Percentiles rank a stretch among this genome's conserved stretches.
phyloP scores from a whole-genome alignment of 1,139 yeast species.

The Suhomyces coccinellae region DNA sequence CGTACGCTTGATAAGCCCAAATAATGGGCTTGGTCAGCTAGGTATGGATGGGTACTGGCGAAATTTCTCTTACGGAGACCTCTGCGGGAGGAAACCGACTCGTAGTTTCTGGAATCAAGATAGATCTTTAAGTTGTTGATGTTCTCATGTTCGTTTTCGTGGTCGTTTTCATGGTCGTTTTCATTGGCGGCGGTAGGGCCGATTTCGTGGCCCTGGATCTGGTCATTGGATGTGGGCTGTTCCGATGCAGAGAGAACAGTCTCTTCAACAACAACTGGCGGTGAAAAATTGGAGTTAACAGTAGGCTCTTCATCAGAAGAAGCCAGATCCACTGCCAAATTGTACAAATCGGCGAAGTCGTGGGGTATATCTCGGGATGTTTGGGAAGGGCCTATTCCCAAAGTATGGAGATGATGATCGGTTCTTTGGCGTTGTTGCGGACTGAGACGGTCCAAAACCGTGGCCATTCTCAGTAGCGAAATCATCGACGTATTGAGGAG shows the following conservation, averaged over 20 bases:
- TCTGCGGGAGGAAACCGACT: conserved; percentile 22
- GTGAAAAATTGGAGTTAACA: not conserved
- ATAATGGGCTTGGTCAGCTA: conserved; percentile 51
- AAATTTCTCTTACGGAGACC: conserved; percentile 47
- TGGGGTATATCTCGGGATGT: not conserved
- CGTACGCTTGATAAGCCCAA: conserved; percentile 40
- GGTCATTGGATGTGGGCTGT: not conserved
- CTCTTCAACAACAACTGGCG: too few species aligned
- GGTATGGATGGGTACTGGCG: conserved; percentile 49
- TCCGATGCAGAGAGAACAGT: too few species aligned
- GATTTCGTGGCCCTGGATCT: conserved; percentile 1
- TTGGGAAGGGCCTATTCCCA: not conserved
- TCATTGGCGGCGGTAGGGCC: not conserved
- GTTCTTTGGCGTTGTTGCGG: conserved; percentile 9
- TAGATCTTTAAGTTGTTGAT: conserved; percentile 17
- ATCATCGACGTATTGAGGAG: conserved; percentile 14
- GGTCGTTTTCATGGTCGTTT: not conserved
- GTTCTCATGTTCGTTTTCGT: conserved; percentile 14
- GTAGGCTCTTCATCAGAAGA: conserved; percentile 2
- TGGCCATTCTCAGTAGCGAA: conserved; percentile 14
- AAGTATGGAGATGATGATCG: not conserved
- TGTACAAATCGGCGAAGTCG: conserved; percentile 1
- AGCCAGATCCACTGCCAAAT: conserved; percentile 1
- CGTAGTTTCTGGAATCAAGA: conserved; percentile 18
- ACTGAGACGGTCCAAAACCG: conserved; percentile 8